Evolutionary conservation across 108 stramenopile genomes (phyloP).

Genomic region (Asterionellopsis glacialis): DNA sequence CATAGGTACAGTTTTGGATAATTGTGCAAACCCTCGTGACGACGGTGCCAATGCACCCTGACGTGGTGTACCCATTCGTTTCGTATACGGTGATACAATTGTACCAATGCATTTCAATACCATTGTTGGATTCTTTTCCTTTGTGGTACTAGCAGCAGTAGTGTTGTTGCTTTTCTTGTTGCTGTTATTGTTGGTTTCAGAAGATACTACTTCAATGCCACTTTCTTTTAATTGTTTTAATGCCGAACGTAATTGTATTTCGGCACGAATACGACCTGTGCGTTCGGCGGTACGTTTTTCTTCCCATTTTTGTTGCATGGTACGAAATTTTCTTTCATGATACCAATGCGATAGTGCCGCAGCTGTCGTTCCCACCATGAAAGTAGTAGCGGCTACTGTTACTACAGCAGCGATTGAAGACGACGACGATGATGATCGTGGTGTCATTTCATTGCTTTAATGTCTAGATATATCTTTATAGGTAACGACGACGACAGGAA

Average conservation of each 20-base stretch:
- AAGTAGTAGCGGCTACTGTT: background rate
- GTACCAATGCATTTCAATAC: constrained; percentile 58
- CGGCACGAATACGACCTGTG: constrained; percentile 78
- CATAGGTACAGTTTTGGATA: constrained; percentile 32
- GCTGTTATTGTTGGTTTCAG: background rate
- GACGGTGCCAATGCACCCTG: constrained; percentile 73
- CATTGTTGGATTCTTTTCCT: constrained; percentile 5
- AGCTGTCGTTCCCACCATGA: background rate
- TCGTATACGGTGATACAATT: constrained; percentile 68
- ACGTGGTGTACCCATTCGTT: constrained; percentile 84
- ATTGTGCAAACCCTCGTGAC: constrained; percentile 56
- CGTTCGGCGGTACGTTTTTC: constrained; percentile 64
- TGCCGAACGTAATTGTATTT: constrained; percentile 59
- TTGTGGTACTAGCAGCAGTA: constrained; percentile 4
- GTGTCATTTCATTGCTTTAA: too few relatives aligned
- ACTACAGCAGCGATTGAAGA: too few relatives aligned
- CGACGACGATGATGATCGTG: too few relatives aligned
- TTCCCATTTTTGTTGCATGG: constrained; percentile 16
- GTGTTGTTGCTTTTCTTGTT: background rate
- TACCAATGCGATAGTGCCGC: background rate
- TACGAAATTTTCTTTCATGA: background rate
- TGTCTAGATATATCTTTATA: too few relatives aligned
- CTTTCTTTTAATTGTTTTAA: constrained; percentile 33
- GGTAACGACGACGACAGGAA: too few relatives aligned
- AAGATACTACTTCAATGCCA: background rate